phyloP scores from a whole-genome alignment of 2,329 filamentous ascomycete species.

The Apiospora saccharicola region DNA sequence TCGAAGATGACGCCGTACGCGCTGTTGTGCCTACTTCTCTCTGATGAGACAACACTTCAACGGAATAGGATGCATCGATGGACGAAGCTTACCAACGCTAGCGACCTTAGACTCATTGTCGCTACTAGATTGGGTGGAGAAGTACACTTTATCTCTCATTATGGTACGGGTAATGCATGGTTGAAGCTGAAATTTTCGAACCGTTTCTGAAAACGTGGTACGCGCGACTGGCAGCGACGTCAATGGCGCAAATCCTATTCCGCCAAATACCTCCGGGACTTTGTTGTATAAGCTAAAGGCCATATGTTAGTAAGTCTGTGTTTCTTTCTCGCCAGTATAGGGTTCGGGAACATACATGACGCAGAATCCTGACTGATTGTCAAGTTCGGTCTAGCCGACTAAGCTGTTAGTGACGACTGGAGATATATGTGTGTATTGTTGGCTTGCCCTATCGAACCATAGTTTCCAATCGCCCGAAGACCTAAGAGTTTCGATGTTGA shows the following conservation, averaged over 20 bases:
- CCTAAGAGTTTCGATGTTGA: background rate
- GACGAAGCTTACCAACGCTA: background rate
- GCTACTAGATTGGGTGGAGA: background rate
- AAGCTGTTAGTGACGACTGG: background rate
- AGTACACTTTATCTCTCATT: constrained; percentile 1
- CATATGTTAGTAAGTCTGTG: rapidly evolving
- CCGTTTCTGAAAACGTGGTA: background rate
- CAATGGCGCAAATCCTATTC: background rate
- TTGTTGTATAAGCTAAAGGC: background rate
- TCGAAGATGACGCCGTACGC: background rate
- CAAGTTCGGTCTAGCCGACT: background rate
- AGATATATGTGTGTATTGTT: background rate
- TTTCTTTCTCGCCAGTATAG: too few species aligned
- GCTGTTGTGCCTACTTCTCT: background rate
- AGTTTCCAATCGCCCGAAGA: background rate
- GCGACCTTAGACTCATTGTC: background rate
- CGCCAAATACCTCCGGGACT: background rate
- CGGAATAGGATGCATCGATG: background rate
- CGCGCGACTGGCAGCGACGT: background rate
- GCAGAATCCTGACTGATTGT: background rate
- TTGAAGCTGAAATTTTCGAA: background rate
- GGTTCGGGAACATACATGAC: background rate
- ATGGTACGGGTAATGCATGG: constrained; percentile 5
- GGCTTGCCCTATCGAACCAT: background rate
- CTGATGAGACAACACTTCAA: background rate